Evolutionary conservation across 345 rosid genomes (phyloP), one percentile per base, ranked within the genome.

Genomic region (Mallotus nudiflorus): DNA sequence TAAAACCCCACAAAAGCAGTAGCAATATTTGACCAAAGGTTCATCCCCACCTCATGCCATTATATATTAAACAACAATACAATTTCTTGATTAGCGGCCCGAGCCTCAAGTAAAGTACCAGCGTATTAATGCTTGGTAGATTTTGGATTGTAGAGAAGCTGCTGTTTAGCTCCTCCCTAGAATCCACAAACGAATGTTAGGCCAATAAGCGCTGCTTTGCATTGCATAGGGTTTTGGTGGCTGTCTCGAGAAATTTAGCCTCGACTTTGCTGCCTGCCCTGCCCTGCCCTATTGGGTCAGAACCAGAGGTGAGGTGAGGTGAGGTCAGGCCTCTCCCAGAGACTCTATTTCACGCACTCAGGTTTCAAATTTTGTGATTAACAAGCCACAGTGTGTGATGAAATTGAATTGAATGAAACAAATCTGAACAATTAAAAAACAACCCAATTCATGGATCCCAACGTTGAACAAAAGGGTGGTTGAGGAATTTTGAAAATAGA

Each of bases 171-270:
- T 24, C 40, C 45, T 24, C 40, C 60, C 69, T 73, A n/a, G 73
- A 76, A 65, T 60, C 66, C 78, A 62, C 52, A 57, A 59, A 57
- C 71, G 65, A 75, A 70, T 75, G 82, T 73, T 72, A 64, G 82
- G 81, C 65, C 39, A 12, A 35, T 66, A 55, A 69, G 76, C 64
- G 42, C 11, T 39, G 40, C 7, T 35, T 54, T 35, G 65, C 16
- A 42, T 54, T 35, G 65, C 16, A 42, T 70, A 39, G 75, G 69
- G 52, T 31, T 62, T 35, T 25, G 79, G 75, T 82, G 81, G 69
- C 77, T 53, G 84, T 82, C 86, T 80, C 84, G 83, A 85, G 73
- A 73, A 64, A 49, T 52, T 72, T 60, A 42, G 69, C 80, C 86
- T 80, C 84, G 78, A 54, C 75, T 28, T 27, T 71, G 65, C 75